Conservation (phyloP, 1,284 basidiomycete genomes). For the Puccinia coronata region DNA sequence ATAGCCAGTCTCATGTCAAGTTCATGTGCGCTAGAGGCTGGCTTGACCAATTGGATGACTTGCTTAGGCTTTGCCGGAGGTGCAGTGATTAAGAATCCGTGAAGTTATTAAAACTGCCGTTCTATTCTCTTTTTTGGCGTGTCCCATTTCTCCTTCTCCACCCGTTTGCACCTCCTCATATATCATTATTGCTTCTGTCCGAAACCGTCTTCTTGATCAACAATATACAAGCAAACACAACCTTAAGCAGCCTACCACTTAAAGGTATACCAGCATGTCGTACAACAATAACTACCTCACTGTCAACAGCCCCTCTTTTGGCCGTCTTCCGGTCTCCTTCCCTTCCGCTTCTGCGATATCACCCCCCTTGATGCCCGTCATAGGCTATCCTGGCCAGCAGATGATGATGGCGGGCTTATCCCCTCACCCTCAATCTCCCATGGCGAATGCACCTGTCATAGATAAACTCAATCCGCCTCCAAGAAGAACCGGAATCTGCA, state of each 20-base stretch:
- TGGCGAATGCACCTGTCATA: not conserved
- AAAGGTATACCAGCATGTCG: slow-evolving; percentile 27
- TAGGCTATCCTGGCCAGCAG: slow-evolving; percentile 22
- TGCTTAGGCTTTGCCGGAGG: slow-evolving; percentile 14
- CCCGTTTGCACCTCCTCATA: not conserved
- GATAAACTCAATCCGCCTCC: slow-evolving; percentile 30
- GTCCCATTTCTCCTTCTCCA: not conserved
- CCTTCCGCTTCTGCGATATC: slow-evolving; percentile 22
- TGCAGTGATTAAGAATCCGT: slow-evolving; percentile 8
- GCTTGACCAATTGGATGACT: slow-evolving; percentile 16
- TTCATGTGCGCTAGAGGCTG: slow-evolving; percentile 1
- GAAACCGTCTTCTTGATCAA: slow-evolving; percentile 20
- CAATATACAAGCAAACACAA: not conserved
- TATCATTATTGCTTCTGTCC: slow-evolving; percentile 25
- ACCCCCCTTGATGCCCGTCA: slow-evolving; percentile 33
- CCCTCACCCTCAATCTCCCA: slow-evolving; percentile 6
- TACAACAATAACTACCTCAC: slow-evolving; percentile 26
- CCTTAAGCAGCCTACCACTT: not conserved
- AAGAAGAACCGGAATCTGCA: slow-evolving; percentile 41
- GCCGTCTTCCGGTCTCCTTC: slow-evolving; percentile 31
- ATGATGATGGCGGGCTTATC: slow-evolving; percentile 27
- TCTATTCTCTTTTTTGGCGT: not conserved
- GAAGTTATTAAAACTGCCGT: slow-evolving; percentile 1
- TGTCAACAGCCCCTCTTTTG: slow-evolving; percentile 38
- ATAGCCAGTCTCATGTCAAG: slow-evolving; percentile 11